Evolutionary conservation across 176 grass and related monocot genomes (phyloP), one percentile per base, ranked within the genome.

Genomic region (Carex myosuroides): DNA sequence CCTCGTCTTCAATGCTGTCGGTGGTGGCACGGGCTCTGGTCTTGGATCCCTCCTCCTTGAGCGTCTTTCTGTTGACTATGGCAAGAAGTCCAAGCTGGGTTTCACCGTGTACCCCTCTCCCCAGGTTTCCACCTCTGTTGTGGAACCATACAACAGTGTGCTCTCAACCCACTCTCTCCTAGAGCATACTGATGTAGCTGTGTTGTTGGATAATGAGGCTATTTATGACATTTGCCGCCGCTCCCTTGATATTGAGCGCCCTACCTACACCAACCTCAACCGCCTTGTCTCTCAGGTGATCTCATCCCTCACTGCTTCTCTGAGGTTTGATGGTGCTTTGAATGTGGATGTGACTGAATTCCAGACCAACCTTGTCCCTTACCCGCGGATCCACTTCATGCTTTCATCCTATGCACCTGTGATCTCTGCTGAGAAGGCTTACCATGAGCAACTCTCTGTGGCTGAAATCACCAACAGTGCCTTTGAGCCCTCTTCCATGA

Each of bases 71-170:
- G 90, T 95, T 24, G 93, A 95, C 61, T 92, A 95, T 18, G 88
- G 90, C 5, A 92, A 95, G 90, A 95, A 95, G 77, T 95, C 88
- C 39, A 95, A 92, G 83, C 90, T 95, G 0, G 93, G 93, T 5
- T 95, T 95, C 90, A 95, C 90, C 6, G 90, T 95, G 20, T 95
- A 95, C 87, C 90, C 93, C 13, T 95, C 93, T 24, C 93, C 93
- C 0, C 93, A 91, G 75, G 93, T 95, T 66, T 95, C 90, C 0
- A 95, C 93, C 83, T 95, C 90, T 60, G 93, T 92, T 55, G 93
- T 95, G 29, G 93, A 95, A 74, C 93, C 93, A 32, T 95, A 95
- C 93, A 95, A 95, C 81, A 95, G 93, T 14, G 90, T 95, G 77
- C 79, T 92, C 37, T 92, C 93, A n/a, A 95, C 93, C 39, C 93